A percentile compares a stretch with the other conserved stretches of the same genome.
Conservation (phyloP, 2,329 filamentous ascomycete genomes). For the Stagonosporopsis rhizophila region DNA sequence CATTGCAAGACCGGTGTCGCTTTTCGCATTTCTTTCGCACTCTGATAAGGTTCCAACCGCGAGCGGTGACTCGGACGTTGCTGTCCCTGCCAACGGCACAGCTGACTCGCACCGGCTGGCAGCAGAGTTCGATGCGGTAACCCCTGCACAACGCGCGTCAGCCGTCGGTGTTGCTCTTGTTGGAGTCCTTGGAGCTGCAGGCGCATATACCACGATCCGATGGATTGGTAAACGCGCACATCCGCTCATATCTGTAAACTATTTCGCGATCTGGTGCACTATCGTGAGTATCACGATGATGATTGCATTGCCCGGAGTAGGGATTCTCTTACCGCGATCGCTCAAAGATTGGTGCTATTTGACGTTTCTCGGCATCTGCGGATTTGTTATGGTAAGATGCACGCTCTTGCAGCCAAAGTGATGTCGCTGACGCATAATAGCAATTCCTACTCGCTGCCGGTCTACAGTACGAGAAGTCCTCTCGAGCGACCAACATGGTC, state of each 20-base stretch:
- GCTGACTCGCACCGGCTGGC: slow-evolving; percentile 33
- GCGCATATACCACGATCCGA: slow-evolving; percentile 77
- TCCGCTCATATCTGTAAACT: slow-evolving; percentile 84
- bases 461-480: slow-evolving; percentile 72
- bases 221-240: slow-evolving; percentile 82
- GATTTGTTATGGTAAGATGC: slow-evolving; percentile 70
- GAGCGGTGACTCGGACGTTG: slow-evolving; percentile 5
- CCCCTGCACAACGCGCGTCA: slow-evolving; percentile 69
- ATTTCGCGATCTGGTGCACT: slow-evolving; percentile 76
- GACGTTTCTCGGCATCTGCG: slow-evolving; percentile 71
- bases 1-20: slow-evolving; percentile 74
- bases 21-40: slow-evolving; percentile 55
- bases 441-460: slow-evolving; percentile 86
- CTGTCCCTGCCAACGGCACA: slow-evolving; percentile 42
- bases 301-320: slow-evolving; percentile 61
- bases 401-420: not conserved
- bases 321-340: slow-evolving; percentile 63
- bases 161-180: slow-evolving; percentile 76
- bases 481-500: slow-evolving; percentile 69
- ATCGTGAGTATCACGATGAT: slow-evolving; percentile 71
- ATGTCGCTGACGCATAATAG: slow-evolving; percentile 29
- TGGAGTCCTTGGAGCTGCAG: slow-evolving; percentile 77
- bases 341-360: slow-evolving; percentile 71
- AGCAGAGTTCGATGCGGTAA: slow-evolving; percentile 55
- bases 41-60: slow-evolving; percentile 16